Conservation (phyloP, 2,329 filamentous ascomycete species). For the Saccharata proteae region DNA sequence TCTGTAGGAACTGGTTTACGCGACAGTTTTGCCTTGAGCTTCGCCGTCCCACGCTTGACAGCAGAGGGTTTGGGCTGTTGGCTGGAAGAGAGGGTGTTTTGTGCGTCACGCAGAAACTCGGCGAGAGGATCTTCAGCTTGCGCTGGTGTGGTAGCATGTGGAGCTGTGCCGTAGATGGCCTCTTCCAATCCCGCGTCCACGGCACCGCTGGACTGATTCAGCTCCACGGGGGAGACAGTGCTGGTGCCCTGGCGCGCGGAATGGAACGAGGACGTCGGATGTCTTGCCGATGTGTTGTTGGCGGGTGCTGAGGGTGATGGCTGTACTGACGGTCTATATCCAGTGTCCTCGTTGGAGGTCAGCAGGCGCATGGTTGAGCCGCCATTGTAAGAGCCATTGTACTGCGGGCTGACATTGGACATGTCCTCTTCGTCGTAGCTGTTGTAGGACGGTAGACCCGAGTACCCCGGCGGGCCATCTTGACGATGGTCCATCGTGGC, state of each 20-base stretch:
- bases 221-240: background rate
- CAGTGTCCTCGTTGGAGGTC: conserved; percentile 32
- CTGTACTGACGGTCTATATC: conserved; percentile 32
- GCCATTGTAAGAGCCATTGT: conserved; percentile 15
- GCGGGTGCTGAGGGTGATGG: conserved; percentile 9
- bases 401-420: conserved; percentile 18
- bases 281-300: conserved; percentile 6
- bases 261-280: conserved; percentile 15
- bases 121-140: conserved; percentile 27
- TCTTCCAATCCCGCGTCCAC: conserved; percentile 17
- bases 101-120: conserved; percentile 32
- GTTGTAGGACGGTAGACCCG: conserved; percentile 31
- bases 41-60: conserved; percentile 13
- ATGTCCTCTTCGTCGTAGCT: conserved; percentile 28
- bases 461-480: conserved; percentile 20
- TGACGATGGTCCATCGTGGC: conserved; percentile 22
- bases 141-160: conserved; percentile 19
- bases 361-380: conserved; percentile 37
- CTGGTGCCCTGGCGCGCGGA: conserved; percentile 13
- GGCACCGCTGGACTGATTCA: no score
- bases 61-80: conserved; percentile 14
- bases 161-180: conserved; percentile 16
- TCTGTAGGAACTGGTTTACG: conserved; percentile 9
- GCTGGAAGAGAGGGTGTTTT: conserved; percentile 18
- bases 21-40: conserved; percentile 15